Conservation (phyloP, 139 green algal species). For the Pseudopediastrum boryanum region DNA sequence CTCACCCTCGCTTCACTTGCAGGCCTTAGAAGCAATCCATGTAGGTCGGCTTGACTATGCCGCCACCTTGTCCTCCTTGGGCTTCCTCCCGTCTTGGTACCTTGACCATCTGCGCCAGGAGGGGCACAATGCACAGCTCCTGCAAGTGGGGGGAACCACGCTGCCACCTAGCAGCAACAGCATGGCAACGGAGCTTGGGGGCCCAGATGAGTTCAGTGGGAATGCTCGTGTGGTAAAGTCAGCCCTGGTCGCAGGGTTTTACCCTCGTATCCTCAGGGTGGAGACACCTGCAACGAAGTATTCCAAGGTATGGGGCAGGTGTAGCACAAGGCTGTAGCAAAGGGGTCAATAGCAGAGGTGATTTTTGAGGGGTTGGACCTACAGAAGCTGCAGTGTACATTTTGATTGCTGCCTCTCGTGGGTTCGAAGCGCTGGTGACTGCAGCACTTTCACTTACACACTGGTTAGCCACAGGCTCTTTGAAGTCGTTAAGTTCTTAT, state of each 20-base stretch:
- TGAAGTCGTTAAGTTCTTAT: too few species aligned
- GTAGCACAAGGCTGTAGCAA: too few species aligned
- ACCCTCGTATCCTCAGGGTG: slow-evolving; percentile 91
- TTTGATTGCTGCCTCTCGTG: too few species aligned
- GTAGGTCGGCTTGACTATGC: slow-evolving; percentile 75
- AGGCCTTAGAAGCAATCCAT: slow-evolving; percentile 68
- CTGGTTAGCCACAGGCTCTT: too few species aligned
- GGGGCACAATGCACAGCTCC: not conserved
- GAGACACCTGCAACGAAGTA: slow-evolving; percentile 64
- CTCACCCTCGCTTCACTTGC: not conserved
- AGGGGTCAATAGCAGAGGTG: too few species aligned
- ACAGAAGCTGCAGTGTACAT: too few species aligned
- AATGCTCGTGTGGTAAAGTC: slow-evolving; percentile 73
- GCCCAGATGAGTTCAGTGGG: slow-evolving; percentile 30
- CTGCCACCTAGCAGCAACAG: not conserved
- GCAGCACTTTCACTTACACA: too few species aligned
- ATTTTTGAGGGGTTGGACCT: too few species aligned
- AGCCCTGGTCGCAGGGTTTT: slow-evolving; percentile 77
- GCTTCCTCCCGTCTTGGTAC: slow-evolving; percentile 66
- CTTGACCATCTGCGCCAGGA: not conserved
- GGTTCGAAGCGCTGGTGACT: too few species aligned
- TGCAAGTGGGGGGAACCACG: not conserved
- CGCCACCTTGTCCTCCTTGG: slow-evolving; percentile 68
- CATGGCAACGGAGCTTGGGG: not conserved
- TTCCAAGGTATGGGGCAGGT: too few species aligned